A percentile compares a stretch with the other conserved stretches of the same genome.
Conservation (phyloP, 2,329 filamentous ascomycete species). For the Byssothecium circinans region DNA sequence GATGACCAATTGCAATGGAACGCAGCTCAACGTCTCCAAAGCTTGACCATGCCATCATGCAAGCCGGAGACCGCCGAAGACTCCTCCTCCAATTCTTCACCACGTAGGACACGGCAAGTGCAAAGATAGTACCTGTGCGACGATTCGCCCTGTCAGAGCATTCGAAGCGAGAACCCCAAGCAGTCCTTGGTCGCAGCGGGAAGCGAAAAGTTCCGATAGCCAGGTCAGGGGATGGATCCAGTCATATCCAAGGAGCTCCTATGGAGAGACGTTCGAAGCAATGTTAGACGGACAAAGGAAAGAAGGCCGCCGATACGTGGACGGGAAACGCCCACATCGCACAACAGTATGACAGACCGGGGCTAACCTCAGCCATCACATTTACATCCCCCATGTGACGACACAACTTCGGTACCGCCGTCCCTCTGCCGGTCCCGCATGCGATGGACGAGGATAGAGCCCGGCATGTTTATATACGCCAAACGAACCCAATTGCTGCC, state of each 20-base stretch:
- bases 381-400: conserved; percentile 19
- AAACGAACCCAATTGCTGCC: neutral
- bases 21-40: neutral
- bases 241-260: conserved; percentile 28
- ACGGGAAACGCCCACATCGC: conserved; percentile 13
- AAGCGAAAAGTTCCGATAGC: conserved; percentile 29
- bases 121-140: conserved; percentile 21
- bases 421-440: conserved; percentile 14
- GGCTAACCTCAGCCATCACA: conserved; percentile 17
- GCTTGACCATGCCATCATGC: neutral
- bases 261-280: conserved; percentile 15
- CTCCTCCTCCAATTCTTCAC: neutral
- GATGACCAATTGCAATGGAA: too few species aligned
- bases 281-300: conserved; percentile 11
- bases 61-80: neutral
- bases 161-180: conserved; percentile 12
- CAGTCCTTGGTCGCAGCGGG: conserved; percentile 16
- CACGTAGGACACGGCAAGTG: neutral
- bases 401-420: conserved; percentile 11
- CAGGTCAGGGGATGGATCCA: conserved; percentile 36
- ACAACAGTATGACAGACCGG: conserved; percentile 32
- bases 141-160: conserved; percentile 12
- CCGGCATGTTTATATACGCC: neutral
- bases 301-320: conserved; percentile 10
- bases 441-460: conserved; percentile 1